Evolutionary conservation across 2,329 filamentous ascomycete genomes (phyloP).

Genomic region (Chaetothyriales sp.): DNA sequence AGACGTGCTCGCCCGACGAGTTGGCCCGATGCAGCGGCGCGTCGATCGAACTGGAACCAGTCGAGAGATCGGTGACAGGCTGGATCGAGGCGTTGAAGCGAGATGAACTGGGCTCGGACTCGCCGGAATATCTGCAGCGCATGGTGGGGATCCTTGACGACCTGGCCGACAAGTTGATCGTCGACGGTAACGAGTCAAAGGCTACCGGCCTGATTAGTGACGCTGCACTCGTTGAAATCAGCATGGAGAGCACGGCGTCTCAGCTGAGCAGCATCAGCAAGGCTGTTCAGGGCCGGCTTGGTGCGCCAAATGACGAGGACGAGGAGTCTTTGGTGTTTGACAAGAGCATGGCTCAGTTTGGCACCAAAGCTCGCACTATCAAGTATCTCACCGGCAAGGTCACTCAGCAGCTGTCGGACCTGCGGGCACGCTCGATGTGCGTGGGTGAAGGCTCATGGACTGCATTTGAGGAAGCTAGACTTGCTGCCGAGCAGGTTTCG

Average conservation of each 20-base stretch:
- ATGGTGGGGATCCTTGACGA: slow-evolving; percentile 80
- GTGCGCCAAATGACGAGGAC: slow-evolving; percentile 45
- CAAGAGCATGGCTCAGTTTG: slow-evolving; percentile 54
- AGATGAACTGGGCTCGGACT: slow-evolving; percentile 72
- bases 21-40: slow-evolving; percentile 69
- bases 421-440: slow-evolving; percentile 59
- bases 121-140: slow-evolving; percentile 63
- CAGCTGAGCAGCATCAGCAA: slow-evolving; percentile 45
- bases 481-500: slow-evolving; percentile 49
- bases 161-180: slow-evolving; percentile 66
- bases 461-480: slow-evolving; percentile 55
- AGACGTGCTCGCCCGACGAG: slow-evolving; percentile 58
- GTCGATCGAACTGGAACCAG: slow-evolving; percentile 74
- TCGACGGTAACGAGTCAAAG: slow-evolving; percentile 51
- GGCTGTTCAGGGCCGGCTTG: slow-evolving; percentile 51
- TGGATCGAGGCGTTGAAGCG: slow-evolving; percentile 75
- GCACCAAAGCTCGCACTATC: slow-evolving; percentile 61
- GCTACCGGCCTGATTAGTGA: slow-evolving; percentile 69
- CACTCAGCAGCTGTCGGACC: slow-evolving; percentile 59
- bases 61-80: slow-evolving; percentile 73
- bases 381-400: slow-evolving; percentile 75
- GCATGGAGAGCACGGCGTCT: slow-evolving; percentile 63
- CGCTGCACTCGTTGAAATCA: slow-evolving; percentile 59
- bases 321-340: slow-evolving; percentile 54
- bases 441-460: slow-evolving; percentile 52